phyloP scores from a whole-genome alignment of 2,329 filamentous ascomycete species.

The Trichoderma afroharzianum region DNA sequence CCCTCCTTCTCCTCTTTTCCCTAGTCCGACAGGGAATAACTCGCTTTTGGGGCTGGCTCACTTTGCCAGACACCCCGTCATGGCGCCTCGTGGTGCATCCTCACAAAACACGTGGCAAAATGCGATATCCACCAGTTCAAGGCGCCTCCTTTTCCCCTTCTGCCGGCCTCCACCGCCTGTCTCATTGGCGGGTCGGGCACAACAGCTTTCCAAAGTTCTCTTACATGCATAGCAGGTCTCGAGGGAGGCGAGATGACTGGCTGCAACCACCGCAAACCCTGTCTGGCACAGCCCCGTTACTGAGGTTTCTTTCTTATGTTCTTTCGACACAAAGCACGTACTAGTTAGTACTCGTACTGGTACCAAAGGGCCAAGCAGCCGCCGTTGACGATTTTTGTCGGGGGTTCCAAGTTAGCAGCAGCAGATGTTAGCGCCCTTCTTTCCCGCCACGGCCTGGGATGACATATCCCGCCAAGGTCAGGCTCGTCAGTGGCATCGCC shows the following conservation, averaged over 20 bases:
- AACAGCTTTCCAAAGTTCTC: neutral
- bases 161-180: neutral
- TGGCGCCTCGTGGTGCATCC: conserved; percentile 22
- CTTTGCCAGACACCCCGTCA: neutral
- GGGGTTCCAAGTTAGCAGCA: neutral
- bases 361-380: neutral
- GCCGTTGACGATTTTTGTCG: neutral
- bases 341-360: neutral
- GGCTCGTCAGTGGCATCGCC: neutral
- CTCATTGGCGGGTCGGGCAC: neutral
- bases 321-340: neutral
- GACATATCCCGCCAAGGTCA: neutral
- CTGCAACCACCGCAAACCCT: neutral
- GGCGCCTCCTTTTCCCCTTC: neutral
- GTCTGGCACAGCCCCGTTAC: neutral
- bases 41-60: neutral
- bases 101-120: conserved; percentile 29
- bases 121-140: conserved; percentile 21
- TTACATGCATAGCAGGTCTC: neutral
- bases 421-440: neutral
- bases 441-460: neutral
- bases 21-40: neutral
- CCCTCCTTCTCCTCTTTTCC: neutral
- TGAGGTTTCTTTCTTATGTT: neutral
- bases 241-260: neutral